Evolutionary conservation across 1,139 yeast genomes (phyloP).

Genomic region (Debaryomycetaceae sp.): DNA sequence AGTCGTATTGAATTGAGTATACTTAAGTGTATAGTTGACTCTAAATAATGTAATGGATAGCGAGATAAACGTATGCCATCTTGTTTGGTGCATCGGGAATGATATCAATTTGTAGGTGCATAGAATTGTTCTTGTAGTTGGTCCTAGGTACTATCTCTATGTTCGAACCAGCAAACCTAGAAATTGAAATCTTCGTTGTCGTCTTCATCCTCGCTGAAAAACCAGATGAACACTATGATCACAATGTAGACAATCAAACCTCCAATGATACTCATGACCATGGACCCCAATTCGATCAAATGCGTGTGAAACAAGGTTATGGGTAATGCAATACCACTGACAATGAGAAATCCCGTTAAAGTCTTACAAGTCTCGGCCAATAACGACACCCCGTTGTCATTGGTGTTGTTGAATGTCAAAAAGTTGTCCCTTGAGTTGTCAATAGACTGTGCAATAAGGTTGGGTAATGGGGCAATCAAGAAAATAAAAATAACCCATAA

Average conservation of each 20-base stretch:
- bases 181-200: conserved; percentile 54
- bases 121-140: no score
- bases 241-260: conserved; percentile 71
- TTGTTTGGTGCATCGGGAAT: no score
- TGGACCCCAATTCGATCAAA: conserved; percentile 55
- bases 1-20: conserved; percentile 50
- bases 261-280: conserved; percentile 64
- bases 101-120: no score
- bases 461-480: conserved; percentile 71
- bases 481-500: conserved; percentile 64
- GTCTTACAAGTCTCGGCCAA: conserved; percentile 60
- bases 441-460: conserved; percentile 42
- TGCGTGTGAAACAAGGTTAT: conserved; percentile 59
- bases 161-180: conserved; percentile 10
- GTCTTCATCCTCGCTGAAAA: conserved; percentile 57
- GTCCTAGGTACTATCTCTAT: no score
- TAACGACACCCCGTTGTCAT: conserved; percentile 39
- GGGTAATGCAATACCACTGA: conserved; percentile 69
- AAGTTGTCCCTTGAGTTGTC: conserved; percentile 54
- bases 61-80: no score
- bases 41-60: no score
- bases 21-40: no score
- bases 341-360: conserved; percentile 61
- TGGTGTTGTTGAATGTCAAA: conserved; percentile 57
- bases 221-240: conserved; percentile 67